Percentiles rank a stretch among this genome's conserved stretches.
Evolutionary conservation across 2,329 filamentous ascomycete genomes (phyloP).

Genomic region (Scedosporium apiospermum): DNA sequence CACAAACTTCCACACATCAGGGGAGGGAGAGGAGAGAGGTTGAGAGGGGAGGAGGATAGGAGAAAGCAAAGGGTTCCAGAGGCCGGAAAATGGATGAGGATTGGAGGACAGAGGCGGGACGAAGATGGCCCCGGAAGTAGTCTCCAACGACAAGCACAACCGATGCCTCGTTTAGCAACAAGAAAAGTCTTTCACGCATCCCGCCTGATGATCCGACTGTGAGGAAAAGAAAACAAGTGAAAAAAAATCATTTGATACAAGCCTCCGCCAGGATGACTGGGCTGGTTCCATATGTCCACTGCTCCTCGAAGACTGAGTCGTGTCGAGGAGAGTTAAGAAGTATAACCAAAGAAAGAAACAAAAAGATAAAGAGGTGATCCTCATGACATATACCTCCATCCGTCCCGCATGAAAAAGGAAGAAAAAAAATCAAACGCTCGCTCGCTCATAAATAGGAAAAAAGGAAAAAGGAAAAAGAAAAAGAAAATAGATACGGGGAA

Average conservation of each 20-base stretch:
- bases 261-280: constrained; percentile 2
- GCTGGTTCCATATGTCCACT: constrained; percentile 5
- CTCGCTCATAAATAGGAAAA: constrained; percentile 4
- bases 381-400: background rate
- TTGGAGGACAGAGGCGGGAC: background rate
- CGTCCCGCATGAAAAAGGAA: background rate
- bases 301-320: background rate
- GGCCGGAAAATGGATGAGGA: background rate
- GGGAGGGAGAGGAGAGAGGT: background rate
- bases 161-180: background rate
- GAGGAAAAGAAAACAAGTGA: background rate
- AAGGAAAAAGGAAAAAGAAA: background rate
- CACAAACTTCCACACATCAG: background rate
- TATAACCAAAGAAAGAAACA: background rate
- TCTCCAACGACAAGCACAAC: background rate
- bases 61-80: background rate
- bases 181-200: constrained; percentile 2
- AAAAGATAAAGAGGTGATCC: background rate
- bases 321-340: background rate
- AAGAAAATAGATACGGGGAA: background rate
- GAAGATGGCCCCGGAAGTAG: background rate
- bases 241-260: constrained; percentile 4
- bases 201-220: background rate
- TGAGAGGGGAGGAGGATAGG: background rate
- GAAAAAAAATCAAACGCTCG: constrained; percentile 5